A percentile compares a stretch with the other conserved stretches of the same genome.
These are phyloP conservation scores for Neonectria hederae DNA, from an alignment of 2,329 filamentous ascomycete species.

Conservation along the genomic window DNA sequence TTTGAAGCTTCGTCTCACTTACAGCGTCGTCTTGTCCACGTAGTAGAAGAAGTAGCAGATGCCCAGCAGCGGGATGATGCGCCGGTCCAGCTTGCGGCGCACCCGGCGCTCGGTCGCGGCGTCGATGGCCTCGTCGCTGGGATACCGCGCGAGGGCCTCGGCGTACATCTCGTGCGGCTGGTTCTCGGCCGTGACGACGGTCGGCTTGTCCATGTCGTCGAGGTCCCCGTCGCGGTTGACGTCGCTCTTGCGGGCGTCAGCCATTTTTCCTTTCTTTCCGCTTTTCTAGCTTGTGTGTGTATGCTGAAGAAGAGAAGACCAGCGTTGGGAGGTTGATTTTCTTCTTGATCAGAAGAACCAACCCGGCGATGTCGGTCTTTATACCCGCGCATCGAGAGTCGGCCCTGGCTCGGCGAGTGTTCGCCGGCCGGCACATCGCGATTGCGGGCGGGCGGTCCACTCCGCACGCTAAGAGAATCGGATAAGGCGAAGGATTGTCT, in stretches of 20 bases:
- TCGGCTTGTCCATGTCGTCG: constrained; percentile 13
- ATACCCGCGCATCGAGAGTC: neutral
- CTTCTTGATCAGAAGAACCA: no score
- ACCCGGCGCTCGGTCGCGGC: constrained; percentile 45
- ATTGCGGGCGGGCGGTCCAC: constrained; percentile 1
- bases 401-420: constrained; percentile 1
- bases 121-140: constrained; percentile 51
- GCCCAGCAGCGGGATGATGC: constrained; percentile 50
- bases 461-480: neutral
- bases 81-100: constrained; percentile 49
- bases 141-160: constrained; percentile 49
- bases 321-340: no score
- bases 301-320: neutral
- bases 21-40: constrained; percentile 62
- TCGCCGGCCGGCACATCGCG: neutral
- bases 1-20: no score
- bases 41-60: constrained; percentile 55
- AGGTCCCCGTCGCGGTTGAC: neutral
- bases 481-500: neutral
- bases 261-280: no score
- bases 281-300: no score
- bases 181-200: constrained; percentile 16
- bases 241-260: neutral
- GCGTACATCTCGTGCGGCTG: constrained; percentile 44
- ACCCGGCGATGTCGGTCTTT: constrained; percentile 19